Percentiles rank a stretch among this genome's conserved stretches.
Conservation (phyloP, 495 filamentous ascomycete species). For the Cercophora sp. region DNA sequence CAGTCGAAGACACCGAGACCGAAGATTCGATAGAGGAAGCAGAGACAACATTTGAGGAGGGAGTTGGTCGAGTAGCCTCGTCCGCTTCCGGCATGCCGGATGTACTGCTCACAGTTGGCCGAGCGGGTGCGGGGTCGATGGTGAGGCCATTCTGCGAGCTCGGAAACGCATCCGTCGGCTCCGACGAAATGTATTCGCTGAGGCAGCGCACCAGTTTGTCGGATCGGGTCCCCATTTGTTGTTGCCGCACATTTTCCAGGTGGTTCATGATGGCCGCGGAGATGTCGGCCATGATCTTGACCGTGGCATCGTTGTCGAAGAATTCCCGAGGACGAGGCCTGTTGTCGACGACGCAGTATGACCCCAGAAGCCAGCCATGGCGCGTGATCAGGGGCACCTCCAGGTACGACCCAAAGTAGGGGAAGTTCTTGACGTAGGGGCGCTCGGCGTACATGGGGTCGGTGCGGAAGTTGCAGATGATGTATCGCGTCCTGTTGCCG, state of each 20-base stretch:
- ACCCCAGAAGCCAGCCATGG: conserved; percentile 27
- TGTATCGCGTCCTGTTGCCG: conserved; percentile 20
- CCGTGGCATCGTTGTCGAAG: conserved; percentile 27
- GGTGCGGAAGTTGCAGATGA: conserved; percentile 33
- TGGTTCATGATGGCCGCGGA: conserved; percentile 42
- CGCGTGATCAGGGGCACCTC: conserved; percentile 33
- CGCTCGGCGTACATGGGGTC: conserved; percentile 23
- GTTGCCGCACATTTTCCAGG: conserved; percentile 35
- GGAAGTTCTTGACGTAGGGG: conserved; percentile 21
- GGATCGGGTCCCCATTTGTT: conserved; percentile 30
- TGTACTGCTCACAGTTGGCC: background rate
- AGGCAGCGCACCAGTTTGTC: conserved; percentile 39
- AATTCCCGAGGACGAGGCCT: background rate
- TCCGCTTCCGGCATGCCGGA: background rate
- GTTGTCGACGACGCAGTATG: conserved; percentile 33
- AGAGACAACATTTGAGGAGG: conserved; percentile 4
- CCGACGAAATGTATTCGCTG: conserved; percentile 32
- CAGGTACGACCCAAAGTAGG: conserved; percentile 26
- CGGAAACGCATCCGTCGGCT: background rate
- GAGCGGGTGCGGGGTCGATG: too few species aligned
- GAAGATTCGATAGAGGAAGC: conserved; percentile 23
- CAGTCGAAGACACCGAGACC: background rate
- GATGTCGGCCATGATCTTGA: conserved; percentile 38
- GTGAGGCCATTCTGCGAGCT: background rate
- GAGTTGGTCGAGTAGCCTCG: background rate